Evolutionary conservation across 2,329 filamentous ascomycete genomes (phyloP), one percentile per base, ranked within the genome.

Genomic region (Fusarium nurragi): DNA sequence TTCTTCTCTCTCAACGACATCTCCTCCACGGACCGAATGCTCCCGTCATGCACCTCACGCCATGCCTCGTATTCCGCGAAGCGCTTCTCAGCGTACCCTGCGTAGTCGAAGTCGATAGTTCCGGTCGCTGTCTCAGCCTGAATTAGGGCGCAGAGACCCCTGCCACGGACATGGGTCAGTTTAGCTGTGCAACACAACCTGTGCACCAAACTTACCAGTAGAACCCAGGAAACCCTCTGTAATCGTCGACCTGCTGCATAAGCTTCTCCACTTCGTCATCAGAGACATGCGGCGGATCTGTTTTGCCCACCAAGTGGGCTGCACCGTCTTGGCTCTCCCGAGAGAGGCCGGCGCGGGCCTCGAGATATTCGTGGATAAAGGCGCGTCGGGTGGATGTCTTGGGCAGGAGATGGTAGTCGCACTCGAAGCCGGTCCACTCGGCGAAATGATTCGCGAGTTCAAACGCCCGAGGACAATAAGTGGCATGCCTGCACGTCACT

Each of bases 71-170:
- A 69, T 60, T 69, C 67, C 9, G 14, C 45, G 11, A 69, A 43
- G 32, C 67, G 66, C 57, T 54, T 69, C 9, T 57, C 46, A 3
- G 67, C 67, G 37, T 69, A 69, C 28, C 64, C 67, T 5, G 55
- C 58, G 39, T 69, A 69, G 58, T 70, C 67, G 50, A 69, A 69
- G 6, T 69, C 61, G 25, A 69, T 69, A 39, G 57, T 51, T 44
- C 67, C 67, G 18, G 67, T 70, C 9, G 67, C 64, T 48, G 67
- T 69, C 60, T 69, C 54, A n/a, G 67, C 67, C 32, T 69, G 67
- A 16, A 69, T 69, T 14, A 69, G 40, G 6, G 67, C 67, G 30
- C 67, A 69, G 2, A 69, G 67, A 37, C 67, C 67, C 67, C 67
- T 69, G 41, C 34, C 49, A 34, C 14, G 39, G 52, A 34, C 25